Conservation (phyloP, 1,139 yeast species). For the Scheffersomyces quercinus region DNA sequence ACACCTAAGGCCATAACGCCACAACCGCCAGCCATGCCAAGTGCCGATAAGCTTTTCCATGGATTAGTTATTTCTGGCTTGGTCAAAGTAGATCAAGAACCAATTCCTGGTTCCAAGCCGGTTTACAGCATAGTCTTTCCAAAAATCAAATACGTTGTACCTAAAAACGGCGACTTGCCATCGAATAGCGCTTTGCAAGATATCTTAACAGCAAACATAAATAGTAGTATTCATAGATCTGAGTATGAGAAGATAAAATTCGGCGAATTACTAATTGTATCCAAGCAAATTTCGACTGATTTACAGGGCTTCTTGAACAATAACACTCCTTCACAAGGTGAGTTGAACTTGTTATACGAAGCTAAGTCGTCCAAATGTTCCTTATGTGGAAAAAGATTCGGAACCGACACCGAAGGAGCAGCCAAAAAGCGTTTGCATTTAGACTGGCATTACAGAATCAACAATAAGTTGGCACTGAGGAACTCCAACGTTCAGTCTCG, state of each 20-base stretch:
- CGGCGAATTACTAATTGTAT: conserved; percentile 27
- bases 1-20: conserved; percentile 10
- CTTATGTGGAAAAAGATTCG: conserved; percentile 86
- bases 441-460: conserved; percentile 96
- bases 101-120: conserved; percentile 44
- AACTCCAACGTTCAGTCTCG: conserved; percentile 60
- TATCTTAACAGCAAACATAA: conserved; percentile 23
- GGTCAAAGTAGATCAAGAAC: conserved; percentile 42
- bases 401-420: conserved; percentile 60
- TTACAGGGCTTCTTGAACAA: conserved; percentile 41
- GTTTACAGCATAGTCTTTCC: conserved; percentile 40
- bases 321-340: conserved; percentile 10
- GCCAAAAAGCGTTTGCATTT: conserved; percentile 60
- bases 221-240: conserved; percentile 15
- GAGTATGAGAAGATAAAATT: conserved; percentile 24
- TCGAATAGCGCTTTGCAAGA: conserved; percentile 35
- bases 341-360: conserved; percentile 48
- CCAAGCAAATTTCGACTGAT: conserved; percentile 16
- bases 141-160: conserved; percentile 26
- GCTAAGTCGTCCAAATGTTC: conserved; percentile 79
- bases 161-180: conserved; percentile 19
- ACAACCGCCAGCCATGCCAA: conserved; percentile 1
- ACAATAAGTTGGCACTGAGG: conserved; percentile 61
- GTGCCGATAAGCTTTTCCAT: conserved; percentile 24
- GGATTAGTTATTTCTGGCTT: conserved; percentile 39